These are phyloP conservation scores for Mycena leptocephala DNA, from an alignment of 768 basidiomycete genomes.

Conservation along the genomic window DNA sequence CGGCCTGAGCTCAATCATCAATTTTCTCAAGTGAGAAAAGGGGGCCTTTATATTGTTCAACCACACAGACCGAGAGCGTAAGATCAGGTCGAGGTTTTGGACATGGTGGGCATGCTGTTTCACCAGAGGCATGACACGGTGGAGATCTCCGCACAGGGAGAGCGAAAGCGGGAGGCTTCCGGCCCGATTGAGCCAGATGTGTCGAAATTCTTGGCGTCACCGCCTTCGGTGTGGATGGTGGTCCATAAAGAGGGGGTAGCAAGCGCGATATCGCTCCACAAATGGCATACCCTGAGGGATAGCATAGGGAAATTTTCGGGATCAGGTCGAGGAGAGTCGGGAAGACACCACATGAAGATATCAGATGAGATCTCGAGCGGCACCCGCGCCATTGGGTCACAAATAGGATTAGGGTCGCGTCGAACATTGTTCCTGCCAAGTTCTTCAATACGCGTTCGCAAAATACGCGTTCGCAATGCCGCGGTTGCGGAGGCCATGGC, in stretches of 20 bases:
- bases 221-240: too few relatives aligned
- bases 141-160: neutral
- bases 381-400: neutral
- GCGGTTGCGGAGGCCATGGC: neutral
- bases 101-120: neutral
- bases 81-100: neutral
- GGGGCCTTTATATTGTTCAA: neutral
- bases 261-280: neutral
- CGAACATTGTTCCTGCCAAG: neutral
- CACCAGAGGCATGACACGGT: neutral
- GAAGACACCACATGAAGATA: neutral
- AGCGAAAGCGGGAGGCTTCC: neutral
- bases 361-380: slow-evolving; percentile 7
- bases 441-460: neutral
- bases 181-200: neutral
- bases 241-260: neutral
- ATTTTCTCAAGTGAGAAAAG: neutral
- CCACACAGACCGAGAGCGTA: neutral
- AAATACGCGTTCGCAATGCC: neutral
- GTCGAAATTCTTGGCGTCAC: too few relatives aligned
- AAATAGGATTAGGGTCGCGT: neutral
- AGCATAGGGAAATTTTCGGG: neutral
- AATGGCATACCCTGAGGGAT: neutral
- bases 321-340: neutral
- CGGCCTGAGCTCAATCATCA: neutral